phyloP scores from a whole-genome alignment of 352 stramenopile species.

The Stephanocyclus meneghinianus region DNA sequence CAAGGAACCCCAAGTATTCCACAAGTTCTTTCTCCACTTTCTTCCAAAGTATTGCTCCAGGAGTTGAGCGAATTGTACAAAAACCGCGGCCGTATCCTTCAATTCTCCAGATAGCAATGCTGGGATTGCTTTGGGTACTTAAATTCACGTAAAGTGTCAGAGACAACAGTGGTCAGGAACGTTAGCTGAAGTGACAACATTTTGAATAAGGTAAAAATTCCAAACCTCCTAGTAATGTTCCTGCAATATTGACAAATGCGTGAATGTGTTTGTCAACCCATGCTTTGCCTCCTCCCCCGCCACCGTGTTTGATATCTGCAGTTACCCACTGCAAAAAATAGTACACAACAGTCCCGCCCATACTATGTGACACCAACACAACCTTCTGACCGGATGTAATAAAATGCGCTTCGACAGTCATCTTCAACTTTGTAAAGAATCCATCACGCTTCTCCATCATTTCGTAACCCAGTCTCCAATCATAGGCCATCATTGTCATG shows the following conservation, averaged over 20 bases:
- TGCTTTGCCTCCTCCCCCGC: constrained; percentile 85
- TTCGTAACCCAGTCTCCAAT: constrained; percentile 69
- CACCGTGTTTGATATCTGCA: constrained; percentile 70
- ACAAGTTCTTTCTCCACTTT: constrained; percentile 66
- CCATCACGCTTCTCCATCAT: constrained; percentile 74
- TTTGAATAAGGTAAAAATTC: background rate
- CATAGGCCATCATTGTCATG: constrained; percentile 84
- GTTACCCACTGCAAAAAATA: constrained; percentile 96
- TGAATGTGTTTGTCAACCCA: constrained; percentile 92
- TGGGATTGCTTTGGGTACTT: constrained; percentile 86
- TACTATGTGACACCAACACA: constrained; percentile 90
- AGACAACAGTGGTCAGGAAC: background rate
- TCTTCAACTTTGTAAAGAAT: constrained; percentile 90
- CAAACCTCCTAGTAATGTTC: constrained; percentile 85
- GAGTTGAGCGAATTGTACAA: constrained; percentile 87
- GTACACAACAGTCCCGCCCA: constrained; percentile 89
- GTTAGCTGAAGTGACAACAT: background rate
- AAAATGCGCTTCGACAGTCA: constrained; percentile 89
- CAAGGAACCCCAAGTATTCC: constrained; percentile 83
- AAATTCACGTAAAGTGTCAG: background rate
- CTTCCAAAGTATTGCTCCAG: constrained; percentile 80
- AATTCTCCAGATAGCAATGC: constrained; percentile 93
- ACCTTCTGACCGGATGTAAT: constrained; percentile 86
- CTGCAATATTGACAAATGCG: constrained; percentile 91
- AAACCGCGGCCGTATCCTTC: constrained; percentile 89